phyloP scores from a whole-genome alignment of 1,139 yeast species.

The Geotrichum australiense region DNA sequence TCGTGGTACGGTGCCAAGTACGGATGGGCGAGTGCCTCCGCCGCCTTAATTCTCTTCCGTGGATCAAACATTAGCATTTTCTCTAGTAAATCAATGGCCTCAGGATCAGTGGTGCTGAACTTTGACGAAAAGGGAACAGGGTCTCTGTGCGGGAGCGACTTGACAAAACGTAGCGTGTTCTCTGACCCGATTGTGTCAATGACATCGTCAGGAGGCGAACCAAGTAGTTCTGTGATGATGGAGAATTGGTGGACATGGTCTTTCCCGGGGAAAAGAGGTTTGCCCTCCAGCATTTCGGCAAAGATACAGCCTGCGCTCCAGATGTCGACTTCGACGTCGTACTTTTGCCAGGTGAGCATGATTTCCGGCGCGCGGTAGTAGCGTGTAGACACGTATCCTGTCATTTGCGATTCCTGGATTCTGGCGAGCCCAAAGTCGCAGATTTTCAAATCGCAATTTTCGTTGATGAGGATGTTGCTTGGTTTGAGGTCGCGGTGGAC shows the following conservation, averaged over 20 bases:
- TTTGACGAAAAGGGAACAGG: constrained; percentile 82
- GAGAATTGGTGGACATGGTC: constrained; percentile 98
- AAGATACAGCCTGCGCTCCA: constrained; percentile 99
- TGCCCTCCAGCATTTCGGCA: constrained; percentile 99
- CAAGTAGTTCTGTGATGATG: constrained; percentile 89
- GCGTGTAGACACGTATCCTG: constrained; percentile 94
- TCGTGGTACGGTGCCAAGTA: constrained; percentile 97
- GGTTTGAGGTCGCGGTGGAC: constrained; percentile 95
- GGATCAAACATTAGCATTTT: constrained; percentile 95
- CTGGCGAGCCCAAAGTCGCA: constrained; percentile 97
- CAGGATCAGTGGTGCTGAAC: constrained; percentile 79
- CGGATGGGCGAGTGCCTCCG: constrained; percentile 81
- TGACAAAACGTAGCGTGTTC: constrained; percentile 89
- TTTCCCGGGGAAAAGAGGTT: constrained; percentile 95
- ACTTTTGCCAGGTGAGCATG: constrained; percentile 98
- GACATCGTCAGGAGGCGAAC: constrained; percentile 95
- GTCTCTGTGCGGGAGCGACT: constrained; percentile 85
- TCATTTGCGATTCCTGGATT: constrained; percentile 98
- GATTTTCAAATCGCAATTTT: constrained; percentile 91
- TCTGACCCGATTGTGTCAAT: constrained; percentile 94
- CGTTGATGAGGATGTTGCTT: constrained; percentile 83
- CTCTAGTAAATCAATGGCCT: constrained; percentile 81
- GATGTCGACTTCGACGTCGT: constrained; percentile 96
- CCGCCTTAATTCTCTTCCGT: constrained; percentile 86
- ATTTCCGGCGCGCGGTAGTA: constrained; percentile 98